Evolutionary conservation across 2,329 filamentous ascomycete species (phyloP).

Genomic region (Botryotinia narcissicola): DNA sequence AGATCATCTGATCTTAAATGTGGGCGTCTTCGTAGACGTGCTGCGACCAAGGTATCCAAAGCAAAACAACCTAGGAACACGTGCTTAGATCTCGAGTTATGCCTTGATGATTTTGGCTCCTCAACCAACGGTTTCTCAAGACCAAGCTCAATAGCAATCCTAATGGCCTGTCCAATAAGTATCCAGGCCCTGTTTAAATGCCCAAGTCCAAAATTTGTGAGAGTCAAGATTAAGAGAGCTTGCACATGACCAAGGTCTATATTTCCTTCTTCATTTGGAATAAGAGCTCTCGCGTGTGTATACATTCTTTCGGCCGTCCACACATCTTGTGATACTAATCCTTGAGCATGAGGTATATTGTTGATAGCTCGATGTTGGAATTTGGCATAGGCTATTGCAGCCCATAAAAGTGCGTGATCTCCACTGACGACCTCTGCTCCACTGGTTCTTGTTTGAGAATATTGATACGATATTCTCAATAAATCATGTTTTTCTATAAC

Average conservation of each 20-base stretch:
- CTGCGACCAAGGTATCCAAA: constrained; percentile 57
- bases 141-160: constrained; percentile 48
- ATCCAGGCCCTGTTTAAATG: constrained; percentile 61
- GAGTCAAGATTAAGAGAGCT: constrained; percentile 56
- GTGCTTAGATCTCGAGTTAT: constrained; percentile 41
- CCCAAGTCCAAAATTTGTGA: constrained; percentile 61
- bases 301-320: constrained; percentile 47
- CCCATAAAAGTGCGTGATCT: constrained; percentile 59
- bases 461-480: constrained; percentile 37
- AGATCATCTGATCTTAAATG: constrained; percentile 51
- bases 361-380: constrained; percentile 45
- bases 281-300: constrained; percentile 47
- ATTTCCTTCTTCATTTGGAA: constrained; percentile 49
- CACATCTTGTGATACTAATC: constrained; percentile 26
- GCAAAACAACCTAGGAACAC: constrained; percentile 58
- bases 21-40: constrained; percentile 49
- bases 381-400: constrained; percentile 56
- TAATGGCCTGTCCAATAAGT: constrained; percentile 61
- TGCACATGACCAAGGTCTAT: constrained; percentile 54
- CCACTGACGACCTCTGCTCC: constrained; percentile 28
- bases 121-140: constrained; percentile 38
- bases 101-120: constrained; percentile 27
- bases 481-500: constrained; percentile 62
- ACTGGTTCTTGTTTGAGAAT: constrained; percentile 27
- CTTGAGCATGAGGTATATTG: constrained; percentile 33